phyloP scores from a whole-genome alignment of 1,139 yeast genomes.

The Nakaseomyces uthaithaninus region DNA sequence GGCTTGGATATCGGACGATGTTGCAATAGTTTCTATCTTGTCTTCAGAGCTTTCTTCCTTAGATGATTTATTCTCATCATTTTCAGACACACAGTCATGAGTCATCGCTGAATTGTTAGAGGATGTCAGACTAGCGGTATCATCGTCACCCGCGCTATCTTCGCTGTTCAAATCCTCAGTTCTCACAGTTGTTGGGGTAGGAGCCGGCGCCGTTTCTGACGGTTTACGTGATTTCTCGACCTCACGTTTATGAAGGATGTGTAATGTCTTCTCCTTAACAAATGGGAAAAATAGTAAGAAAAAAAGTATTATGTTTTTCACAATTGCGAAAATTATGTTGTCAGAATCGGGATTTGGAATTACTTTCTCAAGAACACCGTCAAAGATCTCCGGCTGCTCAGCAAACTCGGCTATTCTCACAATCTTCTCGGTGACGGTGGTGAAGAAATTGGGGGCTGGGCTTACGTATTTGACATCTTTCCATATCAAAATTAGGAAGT shows the following conservation, averaged over 20 bases:
- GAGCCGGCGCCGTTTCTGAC: background rate
- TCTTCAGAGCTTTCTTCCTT: background rate
- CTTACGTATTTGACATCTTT: slow-evolving; percentile 6
- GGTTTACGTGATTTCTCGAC: background rate
- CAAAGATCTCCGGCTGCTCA: slow-evolving; percentile 12
- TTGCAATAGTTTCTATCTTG: background rate
- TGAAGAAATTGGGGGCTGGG: slow-evolving; percentile 2
- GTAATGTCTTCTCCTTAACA: slow-evolving; percentile 12
- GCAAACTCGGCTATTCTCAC: slow-evolving; percentile 6
- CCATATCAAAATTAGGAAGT: slow-evolving; percentile 6
- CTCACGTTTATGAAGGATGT: background rate
- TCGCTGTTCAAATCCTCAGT: background rate
- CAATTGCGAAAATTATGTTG: slow-evolving; percentile 13
- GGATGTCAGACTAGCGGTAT: no score
- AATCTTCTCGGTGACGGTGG: slow-evolving; percentile 5
- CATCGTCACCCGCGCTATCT: background rate
- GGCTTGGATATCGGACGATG: background rate
- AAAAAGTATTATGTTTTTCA: slow-evolving; percentile 23
- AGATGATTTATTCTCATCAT: no score
- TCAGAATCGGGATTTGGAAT: slow-evolving; percentile 24
- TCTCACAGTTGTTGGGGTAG: background rate
- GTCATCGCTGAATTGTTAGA: no score
- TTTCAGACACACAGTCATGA: no score
- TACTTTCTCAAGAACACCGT: slow-evolving; percentile 15
- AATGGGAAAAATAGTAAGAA: slow-evolving; percentile 20